phyloP scores from a whole-genome alignment of 305 asterid species.

The Fraxinus baroniana region DNA sequence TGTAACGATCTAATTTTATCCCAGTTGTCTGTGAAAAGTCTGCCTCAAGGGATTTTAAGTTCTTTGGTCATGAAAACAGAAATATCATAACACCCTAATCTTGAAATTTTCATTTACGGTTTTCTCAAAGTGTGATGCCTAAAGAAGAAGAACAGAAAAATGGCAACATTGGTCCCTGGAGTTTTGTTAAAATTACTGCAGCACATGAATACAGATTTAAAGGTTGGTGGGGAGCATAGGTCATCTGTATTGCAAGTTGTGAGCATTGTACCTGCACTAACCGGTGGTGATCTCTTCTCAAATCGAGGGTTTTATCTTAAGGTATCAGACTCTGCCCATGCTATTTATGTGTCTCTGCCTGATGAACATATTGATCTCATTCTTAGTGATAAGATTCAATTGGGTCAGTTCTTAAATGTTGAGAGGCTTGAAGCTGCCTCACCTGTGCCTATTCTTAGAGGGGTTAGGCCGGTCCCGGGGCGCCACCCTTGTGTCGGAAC shows the following conservation, averaged over 20 bases:
- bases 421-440: constrained; percentile 92
- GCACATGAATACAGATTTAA: constrained; percentile 97
- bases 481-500: constrained; percentile 96
- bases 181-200: constrained; percentile 87
- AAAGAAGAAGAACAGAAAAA: constrained; percentile 32
- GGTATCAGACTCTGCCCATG: constrained; percentile 98
- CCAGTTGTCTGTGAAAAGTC: neutral
- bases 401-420: constrained; percentile 87
- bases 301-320: constrained; percentile 93
- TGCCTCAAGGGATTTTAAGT: neutral
- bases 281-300: constrained; percentile 89
- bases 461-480: constrained; percentile 85
- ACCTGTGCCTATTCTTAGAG: constrained; percentile 85
- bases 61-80: too few species aligned
- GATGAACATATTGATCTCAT: constrained; percentile 90
- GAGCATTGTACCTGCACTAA: constrained; percentile 91
- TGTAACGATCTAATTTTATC: neutral
- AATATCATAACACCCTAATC: constrained; percentile 18
- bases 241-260: constrained; percentile 87
- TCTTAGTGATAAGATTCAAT: constrained; percentile 91
- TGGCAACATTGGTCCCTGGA: constrained; percentile 92
- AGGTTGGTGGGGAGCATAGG: constrained; percentile 89
- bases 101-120: constrained; percentile 34
- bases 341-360: constrained; percentile 87
- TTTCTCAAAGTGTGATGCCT: constrained; percentile 34